Evolutionary conservation across 1,284 basidiomycete species (phyloP).

Genomic region (Megacollybia platyphylla): DNA sequence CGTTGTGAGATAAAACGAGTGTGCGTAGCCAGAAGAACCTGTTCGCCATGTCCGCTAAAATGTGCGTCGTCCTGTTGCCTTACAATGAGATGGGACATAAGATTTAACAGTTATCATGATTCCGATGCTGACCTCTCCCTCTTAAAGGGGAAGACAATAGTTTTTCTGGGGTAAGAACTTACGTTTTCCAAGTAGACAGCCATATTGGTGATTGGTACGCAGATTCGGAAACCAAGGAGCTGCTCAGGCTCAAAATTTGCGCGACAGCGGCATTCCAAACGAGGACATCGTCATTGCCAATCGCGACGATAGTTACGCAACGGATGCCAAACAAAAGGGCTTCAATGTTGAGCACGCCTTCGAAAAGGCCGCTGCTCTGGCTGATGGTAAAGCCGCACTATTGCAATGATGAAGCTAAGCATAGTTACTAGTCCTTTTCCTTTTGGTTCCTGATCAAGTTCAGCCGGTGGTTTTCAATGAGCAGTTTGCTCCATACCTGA

Average conservation of each 20-base stretch:
- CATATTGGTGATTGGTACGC: neutral
- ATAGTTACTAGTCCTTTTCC: slow-evolving; percentile 33
- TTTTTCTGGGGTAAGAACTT: slow-evolving; percentile 40
- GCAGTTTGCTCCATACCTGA: slow-evolving; percentile 36
- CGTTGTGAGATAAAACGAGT: neutral
- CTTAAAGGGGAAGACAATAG: slow-evolving; percentile 38
- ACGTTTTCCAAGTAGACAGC: neutral
- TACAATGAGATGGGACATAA: neutral
- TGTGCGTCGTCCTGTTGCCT: slow-evolving; percentile 1
- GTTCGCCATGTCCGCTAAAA: slow-evolving; percentile 4
- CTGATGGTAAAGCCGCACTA: slow-evolving; percentile 28
- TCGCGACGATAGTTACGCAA: slow-evolving; percentile 43
- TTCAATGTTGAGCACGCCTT: slow-evolving; percentile 49
- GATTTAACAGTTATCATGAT: slow-evolving; percentile 39
- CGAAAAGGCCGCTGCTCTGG: slow-evolving; percentile 36
- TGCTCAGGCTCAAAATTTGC: slow-evolving; percentile 52
- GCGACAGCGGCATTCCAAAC: slow-evolving; percentile 51
- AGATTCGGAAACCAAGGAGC: slow-evolving; percentile 60
- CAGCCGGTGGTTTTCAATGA: slow-evolving; percentile 50
- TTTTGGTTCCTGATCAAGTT: slow-evolving; percentile 52
- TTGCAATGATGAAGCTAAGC: neutral
- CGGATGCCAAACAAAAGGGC: slow-evolving; percentile 40
- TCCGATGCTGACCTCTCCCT: slow-evolving; percentile 38
- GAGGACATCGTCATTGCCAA: slow-evolving; percentile 49
- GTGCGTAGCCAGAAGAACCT: neutral